These are phyloP conservation scores for Magnusiomyces fungicola DNA, from an alignment of 1,139 yeast genomes.

Conservation along the genomic window DNA sequence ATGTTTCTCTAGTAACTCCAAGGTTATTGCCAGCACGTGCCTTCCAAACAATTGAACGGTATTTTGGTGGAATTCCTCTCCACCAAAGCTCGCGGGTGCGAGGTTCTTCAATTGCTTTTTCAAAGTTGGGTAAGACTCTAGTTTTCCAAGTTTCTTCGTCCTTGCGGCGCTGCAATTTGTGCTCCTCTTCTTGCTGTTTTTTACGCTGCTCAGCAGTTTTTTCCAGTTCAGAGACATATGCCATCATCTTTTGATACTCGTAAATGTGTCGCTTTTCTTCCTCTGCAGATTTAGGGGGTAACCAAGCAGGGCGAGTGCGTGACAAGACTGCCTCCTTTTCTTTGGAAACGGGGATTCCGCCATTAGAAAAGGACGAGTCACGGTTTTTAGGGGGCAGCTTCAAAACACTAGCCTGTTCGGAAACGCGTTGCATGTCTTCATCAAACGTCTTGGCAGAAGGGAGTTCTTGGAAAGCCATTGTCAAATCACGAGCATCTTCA, in stretches of 20 bases:
- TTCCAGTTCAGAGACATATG: conserved; percentile 35
- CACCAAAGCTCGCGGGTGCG: conserved; percentile 53
- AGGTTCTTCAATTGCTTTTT: conserved; percentile 33
- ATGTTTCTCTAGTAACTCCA: conserved; percentile 21
- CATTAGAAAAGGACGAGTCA: conserved; percentile 13
- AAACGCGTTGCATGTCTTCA: conserved; percentile 4
- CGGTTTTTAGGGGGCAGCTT: conserved; percentile 13
- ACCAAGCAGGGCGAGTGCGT: conserved; percentile 54
- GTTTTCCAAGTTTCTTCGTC: conserved; percentile 40
- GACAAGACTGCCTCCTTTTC: conserved; percentile 33
- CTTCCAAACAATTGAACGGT: conserved; percentile 49
- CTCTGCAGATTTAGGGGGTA: conserved; percentile 55
- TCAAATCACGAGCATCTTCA: conserved; percentile 45
- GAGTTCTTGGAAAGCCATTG: conserved; percentile 33
- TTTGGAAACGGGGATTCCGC: conserved; percentile 20
- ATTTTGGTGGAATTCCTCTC: conserved; percentile 53
- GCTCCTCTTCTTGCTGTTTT: conserved; percentile 25
- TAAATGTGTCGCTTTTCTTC: conserved; percentile 51
- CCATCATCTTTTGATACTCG: conserved; percentile 47
- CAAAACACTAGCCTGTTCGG: conserved; percentile 1
- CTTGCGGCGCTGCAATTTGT: conserved; percentile 26
- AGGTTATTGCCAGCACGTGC: conserved; percentile 38
- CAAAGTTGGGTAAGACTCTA: conserved; percentile 37
- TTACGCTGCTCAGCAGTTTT: conserved; percentile 23
- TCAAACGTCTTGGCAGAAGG: conserved; percentile 16